Evolutionary conservation across 108 stramenopile species (phyloP).

Genomic region (Cyclotella distinguenda): DNA sequence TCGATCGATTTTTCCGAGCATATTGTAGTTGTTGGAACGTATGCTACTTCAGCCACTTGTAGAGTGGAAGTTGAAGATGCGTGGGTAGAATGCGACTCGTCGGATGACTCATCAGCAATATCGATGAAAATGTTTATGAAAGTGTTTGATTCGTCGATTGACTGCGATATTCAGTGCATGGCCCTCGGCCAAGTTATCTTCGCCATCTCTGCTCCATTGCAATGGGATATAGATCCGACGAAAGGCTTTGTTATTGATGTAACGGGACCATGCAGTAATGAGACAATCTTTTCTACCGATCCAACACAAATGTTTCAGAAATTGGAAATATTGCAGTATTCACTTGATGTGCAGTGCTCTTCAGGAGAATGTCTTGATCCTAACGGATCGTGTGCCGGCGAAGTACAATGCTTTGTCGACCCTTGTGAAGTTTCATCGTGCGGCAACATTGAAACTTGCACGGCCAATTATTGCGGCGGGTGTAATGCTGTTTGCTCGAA

Average conservation of each 20-base stretch:
- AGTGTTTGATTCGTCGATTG: constrained; percentile 10
- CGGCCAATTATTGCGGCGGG: constrained; percentile 21
- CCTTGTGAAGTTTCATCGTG: constrained; percentile 20
- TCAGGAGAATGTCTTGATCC: constrained; percentile 10
- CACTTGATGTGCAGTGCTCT: not conserved
- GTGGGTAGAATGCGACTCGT: not conserved
- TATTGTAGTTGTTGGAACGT: constrained; percentile 18
- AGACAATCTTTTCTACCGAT: not conserved
- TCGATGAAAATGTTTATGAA: constrained; percentile 7
- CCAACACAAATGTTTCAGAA: constrained; percentile 1
- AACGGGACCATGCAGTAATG: constrained; percentile 4
- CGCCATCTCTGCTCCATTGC: constrained; percentile 7
- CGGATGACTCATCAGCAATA: not conserved
- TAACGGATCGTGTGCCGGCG: constrained; percentile 5
- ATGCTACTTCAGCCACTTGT: constrained; percentile 7
- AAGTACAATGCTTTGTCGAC: constrained; percentile 19
- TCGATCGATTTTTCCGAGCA: constrained; percentile 10
- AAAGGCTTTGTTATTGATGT: not conserved
- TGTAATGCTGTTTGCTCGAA: constrained; percentile 15
- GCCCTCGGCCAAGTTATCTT: constrained; percentile 15
- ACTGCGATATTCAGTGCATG: constrained; percentile 7
- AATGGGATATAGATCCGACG: constrained; percentile 6
- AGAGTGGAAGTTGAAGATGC: constrained; percentile 6
- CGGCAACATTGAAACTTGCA: constrained; percentile 9
- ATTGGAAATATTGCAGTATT: not conserved